Base-by-base conservation (phyloP, 2,329 filamentous ascomycete species). In the Colletotrichum aenigma region DNA sequence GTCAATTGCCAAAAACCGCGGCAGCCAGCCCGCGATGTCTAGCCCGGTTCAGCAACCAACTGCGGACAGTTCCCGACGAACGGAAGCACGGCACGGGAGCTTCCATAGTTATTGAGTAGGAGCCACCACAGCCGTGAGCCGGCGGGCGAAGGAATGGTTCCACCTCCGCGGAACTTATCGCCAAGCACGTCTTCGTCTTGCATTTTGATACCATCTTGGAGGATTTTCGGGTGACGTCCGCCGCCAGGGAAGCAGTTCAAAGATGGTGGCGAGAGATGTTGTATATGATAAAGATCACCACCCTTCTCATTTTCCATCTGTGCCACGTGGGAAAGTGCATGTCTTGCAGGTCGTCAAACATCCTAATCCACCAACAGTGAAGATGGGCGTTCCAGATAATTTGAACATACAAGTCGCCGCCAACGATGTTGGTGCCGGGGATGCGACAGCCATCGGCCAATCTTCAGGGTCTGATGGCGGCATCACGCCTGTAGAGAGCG, bases 101-200 rank as follows among this genome's bases (percentile, higher is more conserved):
- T 38, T 38, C 18, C 52, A n/a, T 16, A 15, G 3, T 36, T 16
- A 2, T 36, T 8, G 34, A 1, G 0, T 38, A 24, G 28, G 28
- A 43, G 8, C 7, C 9, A 34, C 6, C 43, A 34, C 4, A 60
- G 3, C 32, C 12, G 15, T 16, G 65, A 21, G 32, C 58, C 56
- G 13, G 34, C 24, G 18, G 26, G 21, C 15, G 60, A 30, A 30
- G 34, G 18, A 4, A 48, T 9, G 48, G n/a, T 21, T 60, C 66
- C 71, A 74, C 71, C 6, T 7, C 7, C 32, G 4, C 34, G 24
- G 18, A 21, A 26, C 21, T 18, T 15, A 21, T 21, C 34, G 52
- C 68, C 16, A 16, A 75, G 66, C 72, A 75, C 72, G 68, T 75
- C 72, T 75, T 75, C 13, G 30, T 26, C 52, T 71, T 12, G 13